Conservation (phyloP, 805 yeast genomes). For the Maudiozyma pseudohumilis region DNA sequence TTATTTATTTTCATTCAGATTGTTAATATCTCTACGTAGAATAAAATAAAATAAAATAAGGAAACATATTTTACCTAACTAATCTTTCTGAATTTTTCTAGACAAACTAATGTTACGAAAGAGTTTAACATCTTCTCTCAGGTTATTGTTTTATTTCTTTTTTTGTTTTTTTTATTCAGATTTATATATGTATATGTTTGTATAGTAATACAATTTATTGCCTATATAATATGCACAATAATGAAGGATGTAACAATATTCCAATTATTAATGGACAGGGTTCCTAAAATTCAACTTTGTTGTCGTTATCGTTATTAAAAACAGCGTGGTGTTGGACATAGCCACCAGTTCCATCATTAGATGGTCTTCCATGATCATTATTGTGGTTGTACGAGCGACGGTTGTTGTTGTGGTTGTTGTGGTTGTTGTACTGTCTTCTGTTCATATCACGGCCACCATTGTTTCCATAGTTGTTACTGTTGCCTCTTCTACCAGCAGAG, state of each 20-base stretch:
- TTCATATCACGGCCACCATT: slow-evolving; percentile 18
- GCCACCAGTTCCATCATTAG: slow-evolving; percentile 24
- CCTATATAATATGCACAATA: neutral
- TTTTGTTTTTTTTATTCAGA: neutral
- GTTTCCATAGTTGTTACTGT: slow-evolving; percentile 26
- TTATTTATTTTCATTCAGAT: too few species aligned
- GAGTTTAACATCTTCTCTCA: too few species aligned
- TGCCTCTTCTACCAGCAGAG: slow-evolving; percentile 3
- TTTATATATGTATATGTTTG: slow-evolving; percentile 1
- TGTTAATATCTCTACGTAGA: too few species aligned
- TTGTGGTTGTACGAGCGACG: slow-evolving; percentile 15
- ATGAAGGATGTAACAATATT: neutral
- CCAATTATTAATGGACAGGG: neutral
- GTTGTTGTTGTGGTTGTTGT: slow-evolving; percentile 11
- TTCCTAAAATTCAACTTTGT: slow-evolving; percentile 9
- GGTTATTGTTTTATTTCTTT: neutral
- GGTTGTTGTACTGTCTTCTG: slow-evolving; percentile 6
- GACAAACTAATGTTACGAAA: too few species aligned
- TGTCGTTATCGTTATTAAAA: slow-evolving; percentile 4
- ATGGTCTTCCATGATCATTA: slow-evolving; percentile 7
- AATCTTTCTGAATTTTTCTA: too few species aligned
- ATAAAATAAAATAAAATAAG: too few species aligned
- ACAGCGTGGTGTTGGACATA: slow-evolving; percentile 23
- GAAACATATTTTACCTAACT: too few species aligned
- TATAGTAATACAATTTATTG: slow-evolving; percentile 1